Base-by-base conservation (phyloP, 108 stramenopile genomes). In the Skeletonema costatum region DNA sequence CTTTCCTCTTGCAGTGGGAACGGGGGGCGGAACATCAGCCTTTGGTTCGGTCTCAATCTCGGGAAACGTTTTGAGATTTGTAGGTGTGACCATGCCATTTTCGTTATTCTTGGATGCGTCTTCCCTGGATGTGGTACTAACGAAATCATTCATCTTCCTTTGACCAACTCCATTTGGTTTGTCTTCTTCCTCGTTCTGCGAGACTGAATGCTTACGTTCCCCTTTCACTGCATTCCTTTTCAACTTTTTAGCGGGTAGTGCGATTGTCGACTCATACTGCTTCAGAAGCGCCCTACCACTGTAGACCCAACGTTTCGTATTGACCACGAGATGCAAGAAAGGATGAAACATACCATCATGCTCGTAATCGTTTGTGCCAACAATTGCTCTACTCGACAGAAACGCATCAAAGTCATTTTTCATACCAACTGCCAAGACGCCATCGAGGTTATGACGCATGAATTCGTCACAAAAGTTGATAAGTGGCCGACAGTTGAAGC, bases 391-490 rank as follows among this genome's bases (percentile, higher is more conserved):
- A 19, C 83, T 84, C 14, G 84, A 75, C 33, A 95, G 56, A 66
- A 89, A 92, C 38, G 75, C 66, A 39, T 87, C 81, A 60, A 93
- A 66, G 21, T 84, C 89, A 30, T 76, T 74, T 41, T 83, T 88
- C 51, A 86, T 87, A 10, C 73, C 87, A 39, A 89, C 69, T 31
- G 89, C 86, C 44, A 95, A 66, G 5, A 95, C 94, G 46, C 89
- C 94, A 83, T 93, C 94, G 25, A 95, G 75, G 77, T 95, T 95
- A 51, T 73, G 66, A 2, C 80, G 68, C 35, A 92, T 68, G 71
- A 95, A 95, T 60, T 88, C 72, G 16, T 81, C 58, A 65, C 94
- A 95, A 66, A 89, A 87, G 7, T 80, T 70, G 13, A 79, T 74
- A 21, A 95, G 74, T 7, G 75, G 71, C n/a, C 61, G 29, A 33